These are phyloP conservation scores for Vinca minor DNA, from an alignment of 257 asterid species.

Conservation along the genomic window DNA sequence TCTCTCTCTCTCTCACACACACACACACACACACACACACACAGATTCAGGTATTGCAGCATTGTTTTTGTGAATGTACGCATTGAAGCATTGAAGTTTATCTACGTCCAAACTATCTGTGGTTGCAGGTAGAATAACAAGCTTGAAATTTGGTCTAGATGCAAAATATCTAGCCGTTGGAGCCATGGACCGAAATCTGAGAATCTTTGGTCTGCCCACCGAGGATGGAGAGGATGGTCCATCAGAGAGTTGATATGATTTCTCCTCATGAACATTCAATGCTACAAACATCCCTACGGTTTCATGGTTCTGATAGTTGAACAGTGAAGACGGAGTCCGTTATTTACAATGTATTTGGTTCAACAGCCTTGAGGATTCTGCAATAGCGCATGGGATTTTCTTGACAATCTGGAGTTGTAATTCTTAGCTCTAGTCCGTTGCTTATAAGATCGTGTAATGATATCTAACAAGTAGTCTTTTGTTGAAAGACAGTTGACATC, in stretches of 20 bases:
- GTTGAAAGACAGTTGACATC: not conserved
- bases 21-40: too few relatives aligned
- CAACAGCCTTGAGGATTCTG: too few relatives aligned
- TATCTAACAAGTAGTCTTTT: not conserved
- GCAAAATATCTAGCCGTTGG: slow-evolving; percentile 90
- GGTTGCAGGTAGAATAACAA: slow-evolving; percentile 63
- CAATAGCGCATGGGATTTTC: too few relatives aligned
- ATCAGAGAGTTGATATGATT: slow-evolving; percentile 27
- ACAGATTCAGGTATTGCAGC: too few relatives aligned
- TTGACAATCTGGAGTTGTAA: slow-evolving; percentile 1
- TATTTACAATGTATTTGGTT: not conserved
- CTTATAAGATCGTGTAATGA: slow-evolving; percentile 6
- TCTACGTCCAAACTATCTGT: not conserved
- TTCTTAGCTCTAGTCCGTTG: not conserved
- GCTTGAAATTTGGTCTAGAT: slow-evolving; percentile 80
- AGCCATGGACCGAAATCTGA: slow-evolving; percentile 85
- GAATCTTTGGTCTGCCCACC: slow-evolving; percentile 79
- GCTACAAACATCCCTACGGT: not conserved
- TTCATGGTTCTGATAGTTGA: not conserved
- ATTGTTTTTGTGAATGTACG: not conserved
- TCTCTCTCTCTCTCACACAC: too few relatives aligned
- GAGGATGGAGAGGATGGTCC: slow-evolving; percentile 49
- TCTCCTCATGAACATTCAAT: not conserved
- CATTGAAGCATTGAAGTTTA: not conserved
- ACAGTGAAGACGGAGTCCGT: not conserved